A percentile compares a stretch with the other conserved stretches of the same genome.
Conservation (phyloP, 768 basidiomycete species). For the Strobilomyces dryophilus region DNA sequence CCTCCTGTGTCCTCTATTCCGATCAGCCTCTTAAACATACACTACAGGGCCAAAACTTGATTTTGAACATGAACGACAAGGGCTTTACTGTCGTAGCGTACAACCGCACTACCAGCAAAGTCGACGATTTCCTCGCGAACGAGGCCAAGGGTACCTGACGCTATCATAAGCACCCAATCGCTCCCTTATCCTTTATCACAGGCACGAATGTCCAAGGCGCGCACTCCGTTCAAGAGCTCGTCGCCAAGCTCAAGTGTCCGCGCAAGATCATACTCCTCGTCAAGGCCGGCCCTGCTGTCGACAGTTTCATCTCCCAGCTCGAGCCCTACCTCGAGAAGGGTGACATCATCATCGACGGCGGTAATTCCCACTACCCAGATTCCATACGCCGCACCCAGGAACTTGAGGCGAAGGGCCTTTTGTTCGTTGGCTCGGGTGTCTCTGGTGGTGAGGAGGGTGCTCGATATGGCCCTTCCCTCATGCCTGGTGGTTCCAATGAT, state of each 20-base stretch:
- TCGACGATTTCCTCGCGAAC: slow-evolving; percentile 91
- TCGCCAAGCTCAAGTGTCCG: slow-evolving; percentile 87
- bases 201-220: slow-evolving; percentile 96
- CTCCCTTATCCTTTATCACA: slow-evolving; percentile 33
- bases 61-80: slow-evolving; percentile 99
- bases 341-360: slow-evolving; percentile 99
- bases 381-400: slow-evolving; percentile 92
- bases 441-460: slow-evolving; percentile 99
- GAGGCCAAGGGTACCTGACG: slow-evolving; percentile 87
- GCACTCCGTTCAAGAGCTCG: slow-evolving; percentile 88
- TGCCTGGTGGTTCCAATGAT: slow-evolving; percentile 93
- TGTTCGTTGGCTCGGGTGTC: slow-evolving; percentile 98
- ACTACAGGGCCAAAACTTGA: slow-evolving; percentile 87
- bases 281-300: slow-evolving; percentile 95
- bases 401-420: slow-evolving; percentile 89
- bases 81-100: slow-evolving; percentile 96
- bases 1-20: slow-evolving; percentile 12
- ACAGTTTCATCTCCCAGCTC: slow-evolving; percentile 90
- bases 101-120: slow-evolving; percentile 96
- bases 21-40: slow-evolving; percentile 4
- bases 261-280: slow-evolving; percentile 98
- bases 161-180: slow-evolving; percentile 23
- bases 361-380: slow-evolving; percentile 99
- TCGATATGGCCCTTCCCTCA: slow-evolving; percentile 93
- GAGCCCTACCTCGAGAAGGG: slow-evolving; percentile 87